Conservation (phyloP, 352 stramenopile genomes). For the Globisporangium cederbergense region DNA sequence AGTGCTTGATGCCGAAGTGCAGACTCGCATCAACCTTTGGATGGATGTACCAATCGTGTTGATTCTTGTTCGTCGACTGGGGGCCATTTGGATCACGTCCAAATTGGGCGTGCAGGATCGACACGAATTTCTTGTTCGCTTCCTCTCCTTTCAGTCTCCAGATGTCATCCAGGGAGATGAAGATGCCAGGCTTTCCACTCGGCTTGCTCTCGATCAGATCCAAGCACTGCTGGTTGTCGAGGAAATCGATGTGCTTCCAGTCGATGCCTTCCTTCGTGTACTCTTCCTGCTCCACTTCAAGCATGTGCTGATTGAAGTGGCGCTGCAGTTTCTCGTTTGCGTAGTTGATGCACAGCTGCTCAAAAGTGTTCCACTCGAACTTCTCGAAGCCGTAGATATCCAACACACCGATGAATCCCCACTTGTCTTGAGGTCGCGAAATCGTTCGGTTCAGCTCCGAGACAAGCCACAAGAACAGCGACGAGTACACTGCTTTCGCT, state of each 20-base stretch:
- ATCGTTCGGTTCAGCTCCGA: conserved; percentile 89
- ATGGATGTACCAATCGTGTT: conserved; percentile 88
- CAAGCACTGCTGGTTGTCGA: conserved; percentile 92
- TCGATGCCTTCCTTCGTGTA: conserved; percentile 96
- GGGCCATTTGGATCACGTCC: conserved; percentile 54
- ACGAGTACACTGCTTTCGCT: conserved; percentile 93
- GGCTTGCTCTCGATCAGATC: conserved; percentile 93
- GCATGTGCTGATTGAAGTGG: conserved; percentile 95
- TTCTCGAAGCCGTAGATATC: conserved; percentile 99
- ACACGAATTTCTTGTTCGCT: conserved; percentile 90
- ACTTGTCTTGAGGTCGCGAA: conserved; percentile 73
- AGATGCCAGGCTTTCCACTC: conserved; percentile 88
- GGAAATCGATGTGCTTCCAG: conserved; percentile 91
- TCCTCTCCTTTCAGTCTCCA: conserved; percentile 93
- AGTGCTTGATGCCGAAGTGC: conserved; percentile 88
- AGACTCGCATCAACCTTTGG: conserved; percentile 89
- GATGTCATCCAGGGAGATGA: conserved; percentile 94
- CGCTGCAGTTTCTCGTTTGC: conserved; percentile 95
- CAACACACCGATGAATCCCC: conserved; percentile 93
- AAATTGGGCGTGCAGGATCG: conserved; percentile 83
- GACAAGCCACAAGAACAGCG: conserved; percentile 90
- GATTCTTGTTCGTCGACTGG: conserved; percentile 54
- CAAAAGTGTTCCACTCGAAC: conserved; percentile 95
- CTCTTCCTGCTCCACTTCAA: conserved; percentile 96
- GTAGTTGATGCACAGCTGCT: conserved; percentile 97